Evolutionary conservation across 1,139 yeast species (phyloP).

Genomic region (Barnettozyma hawaiiensis): DNA sequence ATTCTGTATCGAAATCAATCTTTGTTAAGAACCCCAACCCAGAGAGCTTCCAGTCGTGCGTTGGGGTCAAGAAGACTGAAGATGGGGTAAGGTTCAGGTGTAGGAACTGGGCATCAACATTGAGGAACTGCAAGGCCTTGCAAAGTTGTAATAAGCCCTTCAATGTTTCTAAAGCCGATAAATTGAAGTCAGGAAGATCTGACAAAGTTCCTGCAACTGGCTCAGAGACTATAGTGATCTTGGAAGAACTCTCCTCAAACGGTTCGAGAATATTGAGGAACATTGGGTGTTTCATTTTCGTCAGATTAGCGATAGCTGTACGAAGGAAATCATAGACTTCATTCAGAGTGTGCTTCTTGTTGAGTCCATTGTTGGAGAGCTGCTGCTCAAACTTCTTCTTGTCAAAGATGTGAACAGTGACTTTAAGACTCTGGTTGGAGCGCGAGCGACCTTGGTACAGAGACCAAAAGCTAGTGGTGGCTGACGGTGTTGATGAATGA

Average conservation of each 20-base stretch:
- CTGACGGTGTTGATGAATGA: constrained; percentile 67
- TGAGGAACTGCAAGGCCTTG: constrained; percentile 77
- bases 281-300: constrained; percentile 82
- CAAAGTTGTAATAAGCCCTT: constrained; percentile 79
- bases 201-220: constrained; percentile 5
- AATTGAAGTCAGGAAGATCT: constrained; percentile 21
- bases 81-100: constrained; percentile 79
- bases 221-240: constrained; percentile 60
- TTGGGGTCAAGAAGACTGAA: constrained; percentile 69
- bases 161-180: constrained; percentile 42
- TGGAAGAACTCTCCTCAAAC: constrained; percentile 73
- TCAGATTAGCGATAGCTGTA: constrained; percentile 59
- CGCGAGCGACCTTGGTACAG: constrained; percentile 70
- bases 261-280: constrained; percentile 11
- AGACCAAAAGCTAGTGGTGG: constrained; percentile 78
- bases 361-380: constrained; percentile 47
- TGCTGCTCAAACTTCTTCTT: constrained; percentile 66
- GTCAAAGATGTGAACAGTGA: constrained; percentile 84
- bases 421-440: constrained; percentile 36
- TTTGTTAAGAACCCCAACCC: constrained; percentile 61
- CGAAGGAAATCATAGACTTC: constrained; percentile 45
- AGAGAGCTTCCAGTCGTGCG: constrained; percentile 90
- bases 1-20: constrained; percentile 32
- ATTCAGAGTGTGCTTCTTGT: constrained; percentile 30
- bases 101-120: constrained; percentile 65